Conservation (phyloP, 139 green algal species). For the Haematococcus sp. region DNA sequence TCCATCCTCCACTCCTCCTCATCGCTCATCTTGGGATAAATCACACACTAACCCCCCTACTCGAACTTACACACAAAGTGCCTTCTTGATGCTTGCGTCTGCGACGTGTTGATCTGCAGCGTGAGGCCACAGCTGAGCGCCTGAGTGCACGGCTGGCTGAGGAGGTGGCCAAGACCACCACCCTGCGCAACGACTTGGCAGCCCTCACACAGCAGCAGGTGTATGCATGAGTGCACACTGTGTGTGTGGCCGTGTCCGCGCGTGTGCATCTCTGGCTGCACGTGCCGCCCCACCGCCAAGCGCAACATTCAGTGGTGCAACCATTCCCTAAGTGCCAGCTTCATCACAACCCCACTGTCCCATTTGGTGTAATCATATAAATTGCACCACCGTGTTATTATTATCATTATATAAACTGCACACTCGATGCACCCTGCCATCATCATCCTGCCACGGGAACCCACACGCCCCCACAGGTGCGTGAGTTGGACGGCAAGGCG, state of each 20-base stretch:
- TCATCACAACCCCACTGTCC: not conserved
- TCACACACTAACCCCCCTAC: too few species aligned
- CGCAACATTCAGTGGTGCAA: not conserved
- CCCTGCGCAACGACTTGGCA: conserved; percentile 12
- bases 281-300: not conserved
- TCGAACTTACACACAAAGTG: too few species aligned
- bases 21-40: too few species aligned
- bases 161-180: conserved; percentile 2
- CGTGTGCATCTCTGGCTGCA: not conserved
- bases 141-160: conserved; percentile 5
- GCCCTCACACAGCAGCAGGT: conserved; percentile 19
- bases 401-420: too few species aligned
- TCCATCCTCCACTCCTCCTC: too few species aligned
- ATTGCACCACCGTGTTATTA: too few species aligned
- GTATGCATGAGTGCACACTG: not conserved
- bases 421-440: too few species aligned
- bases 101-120: too few species aligned
- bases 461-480: too few species aligned
- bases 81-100: too few species aligned
- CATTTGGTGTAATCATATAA: too few species aligned
- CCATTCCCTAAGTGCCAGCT: not conserved
- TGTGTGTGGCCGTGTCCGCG: not conserved
- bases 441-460: too few species aligned
- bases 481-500: conserved; percentile 17
- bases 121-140: not conserved